Base-by-base conservation (phyloP, 306 rosid species). In the Mimosa pudica region DNA sequence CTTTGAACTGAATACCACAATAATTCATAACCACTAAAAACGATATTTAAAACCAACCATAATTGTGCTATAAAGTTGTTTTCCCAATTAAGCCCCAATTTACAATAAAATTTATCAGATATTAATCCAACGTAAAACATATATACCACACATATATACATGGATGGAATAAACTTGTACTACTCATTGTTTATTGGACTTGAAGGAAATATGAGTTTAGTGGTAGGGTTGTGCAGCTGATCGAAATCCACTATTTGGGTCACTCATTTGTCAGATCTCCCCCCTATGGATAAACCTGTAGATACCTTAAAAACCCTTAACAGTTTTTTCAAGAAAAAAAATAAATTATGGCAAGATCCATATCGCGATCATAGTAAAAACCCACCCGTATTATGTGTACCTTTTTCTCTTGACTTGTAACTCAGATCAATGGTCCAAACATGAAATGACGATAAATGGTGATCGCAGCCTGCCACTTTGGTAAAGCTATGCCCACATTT, bases 391-490 rank as follows among this genome's bases (percentile, higher is more conserved):
- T 32, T 24, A 24, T 24, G 30, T 24, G 30, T 1, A 24, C 30
- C 30, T 24, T 24, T 24, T 24, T 44, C 47, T 73, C 79, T 71
- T 77, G 80, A 78, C 82, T 41, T 16, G 76, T 13, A 71, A 38
- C 4, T 38, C 5, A 38, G 82, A 70, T 72, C 76, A 67, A 4
- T 35, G 66, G 74, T 51, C 55, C 62, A 49, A 13, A 58, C 36
- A 48, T 51, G 67, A 73, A 33, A 65, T 68, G 77, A 69, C 5
- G 57, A 68, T 41, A 17, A 68, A 68, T 69, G 63, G 14, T 70
- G 71, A 78, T 72, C 70, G 65, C 71, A 57, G 35, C 73, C 73
- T 46, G 57, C 58, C 77, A 84, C 84, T 20, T 77, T 64, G 79
- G 46, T 65, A 71, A 48, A 75, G 84, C 52, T 66, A 57, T 3